These are phyloP conservation scores for Sclerotinia trifoliorum DNA, from an alignment of 2,329 filamentous ascomycete species.

Conservation along the genomic window DNA sequence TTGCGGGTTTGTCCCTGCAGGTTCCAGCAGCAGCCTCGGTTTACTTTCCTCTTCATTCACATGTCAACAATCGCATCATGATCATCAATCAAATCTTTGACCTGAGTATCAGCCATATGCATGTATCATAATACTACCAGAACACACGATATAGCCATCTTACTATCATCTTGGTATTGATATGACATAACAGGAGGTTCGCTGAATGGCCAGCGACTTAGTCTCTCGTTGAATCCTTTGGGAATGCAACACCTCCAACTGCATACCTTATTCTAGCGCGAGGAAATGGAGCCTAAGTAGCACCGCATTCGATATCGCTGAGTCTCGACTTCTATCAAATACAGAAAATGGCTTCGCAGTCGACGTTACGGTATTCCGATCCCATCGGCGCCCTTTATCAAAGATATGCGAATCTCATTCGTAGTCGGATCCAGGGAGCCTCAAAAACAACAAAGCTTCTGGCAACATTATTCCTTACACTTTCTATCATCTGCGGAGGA, in stretches of 20 bases:
- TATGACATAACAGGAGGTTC: conserved; percentile 11
- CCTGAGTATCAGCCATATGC: neutral
- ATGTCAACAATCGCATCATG: conserved; percentile 2
- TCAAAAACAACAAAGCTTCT: conserved; percentile 71
- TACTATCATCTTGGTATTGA: conserved; percentile 1
- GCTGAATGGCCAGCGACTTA: conserved; percentile 10
- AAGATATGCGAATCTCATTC: conserved; percentile 56
- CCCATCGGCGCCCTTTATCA: conserved; percentile 63
- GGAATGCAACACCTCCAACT: conserved; percentile 19
- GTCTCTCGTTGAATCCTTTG: neutral
- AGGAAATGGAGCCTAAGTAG: conserved; percentile 20
- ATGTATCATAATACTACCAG: neutral
- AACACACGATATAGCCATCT: neutral
- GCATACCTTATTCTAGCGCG: conserved; percentile 1
- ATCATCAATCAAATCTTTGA: conserved; percentile 3
- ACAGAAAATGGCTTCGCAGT: conserved; percentile 77
- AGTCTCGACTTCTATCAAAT: neutral
- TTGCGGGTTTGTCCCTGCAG: conserved; percentile 18
- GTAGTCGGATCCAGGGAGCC: conserved; percentile 58
- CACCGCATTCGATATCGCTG: conserved; percentile 9
- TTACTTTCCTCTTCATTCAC: conserved; percentile 12
- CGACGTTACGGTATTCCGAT: conserved; percentile 73
- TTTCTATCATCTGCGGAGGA: conserved; percentile 75
- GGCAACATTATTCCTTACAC: conserved; percentile 70
- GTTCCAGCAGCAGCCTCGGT: conserved; percentile 21